Evolutionary conservation across 768 basidiomycete species (phyloP).

Genomic region (Suillus brevipes): DNA sequence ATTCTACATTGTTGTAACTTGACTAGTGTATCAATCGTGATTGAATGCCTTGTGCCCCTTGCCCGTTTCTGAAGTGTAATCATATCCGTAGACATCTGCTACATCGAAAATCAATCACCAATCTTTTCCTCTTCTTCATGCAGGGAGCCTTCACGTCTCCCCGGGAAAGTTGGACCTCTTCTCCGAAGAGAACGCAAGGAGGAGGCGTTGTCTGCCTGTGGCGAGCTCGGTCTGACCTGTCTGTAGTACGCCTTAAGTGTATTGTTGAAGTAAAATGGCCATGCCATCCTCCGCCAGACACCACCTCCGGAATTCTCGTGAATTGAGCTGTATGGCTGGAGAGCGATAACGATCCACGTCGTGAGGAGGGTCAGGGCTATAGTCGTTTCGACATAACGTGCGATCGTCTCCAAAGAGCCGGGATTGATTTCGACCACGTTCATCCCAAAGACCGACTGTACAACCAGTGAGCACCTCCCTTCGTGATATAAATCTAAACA

Average conservation of each 20-base stretch:
- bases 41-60: background rate
- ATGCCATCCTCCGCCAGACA: conserved; percentile 17
- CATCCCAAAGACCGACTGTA: conserved; percentile 34
- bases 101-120: background rate
- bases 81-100: background rate
- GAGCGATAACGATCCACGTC: conserved; percentile 52
- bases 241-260: no score
- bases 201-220: no score
- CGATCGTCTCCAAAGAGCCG: conserved; percentile 29
- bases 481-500: background rate
- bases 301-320: conserved; percentile 11
- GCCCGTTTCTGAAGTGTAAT: background rate
- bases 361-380: conserved; percentile 47
- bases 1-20: background rate
- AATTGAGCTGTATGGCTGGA: conserved; percentile 37
- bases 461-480: conserved; percentile 12
- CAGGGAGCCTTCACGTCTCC: background rate
- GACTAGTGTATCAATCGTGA: background rate
- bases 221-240: background rate
- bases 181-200: background rate
- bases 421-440: conserved; percentile 30
- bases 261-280: conserved; percentile 19
- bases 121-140: background rate
- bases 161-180: background rate
- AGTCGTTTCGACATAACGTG: conserved; percentile 40